Percentiles rank a stretch among this genome's conserved stretches.
Conservation (phyloP, 176 grass and related monocot genomes). For the Poa pratensis region DNA sequence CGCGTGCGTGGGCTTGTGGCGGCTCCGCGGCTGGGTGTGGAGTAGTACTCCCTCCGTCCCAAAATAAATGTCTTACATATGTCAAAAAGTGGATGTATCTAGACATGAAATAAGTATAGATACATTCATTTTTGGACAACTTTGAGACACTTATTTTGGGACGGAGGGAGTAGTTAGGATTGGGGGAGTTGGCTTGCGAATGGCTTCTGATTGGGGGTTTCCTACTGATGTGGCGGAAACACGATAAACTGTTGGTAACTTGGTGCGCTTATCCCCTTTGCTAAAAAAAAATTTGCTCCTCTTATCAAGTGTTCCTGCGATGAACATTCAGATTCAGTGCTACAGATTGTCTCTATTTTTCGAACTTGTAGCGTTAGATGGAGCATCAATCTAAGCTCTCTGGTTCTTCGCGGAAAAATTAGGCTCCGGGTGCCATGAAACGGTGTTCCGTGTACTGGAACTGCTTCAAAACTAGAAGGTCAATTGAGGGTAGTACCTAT, state of each 20-base stretch:
- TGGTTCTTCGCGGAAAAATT: background rate
- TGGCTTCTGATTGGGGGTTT: conserved; percentile 17
- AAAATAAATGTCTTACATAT: too few species aligned
- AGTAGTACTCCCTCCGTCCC: too few species aligned
- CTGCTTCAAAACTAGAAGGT: background rate
- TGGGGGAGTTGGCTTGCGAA: conserved; percentile 18
- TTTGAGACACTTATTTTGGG: too few species aligned
- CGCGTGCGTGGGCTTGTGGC: conserved; percentile 32
- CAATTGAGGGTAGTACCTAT: background rate
- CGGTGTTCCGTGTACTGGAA: background rate
- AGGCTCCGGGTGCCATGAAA: background rate
- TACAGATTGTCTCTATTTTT: background rate
- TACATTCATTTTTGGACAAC: too few species aligned
- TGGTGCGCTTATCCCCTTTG: conserved; percentile 4
- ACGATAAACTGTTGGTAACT: background rate
- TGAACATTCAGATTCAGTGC: background rate
- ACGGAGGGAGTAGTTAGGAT: conserved; percentile 37
- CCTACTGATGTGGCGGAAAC: background rate
- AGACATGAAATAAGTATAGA: too few species aligned
- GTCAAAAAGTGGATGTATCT: too few species aligned
- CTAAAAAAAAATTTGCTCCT: background rate
- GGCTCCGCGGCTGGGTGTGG: background rate
- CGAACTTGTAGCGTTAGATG: background rate
- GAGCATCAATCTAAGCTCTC: conserved; percentile 24
- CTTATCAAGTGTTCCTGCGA: background rate